Conservation (phyloP, 805 yeast genomes). For the Ogataea polymorpha region DNA sequence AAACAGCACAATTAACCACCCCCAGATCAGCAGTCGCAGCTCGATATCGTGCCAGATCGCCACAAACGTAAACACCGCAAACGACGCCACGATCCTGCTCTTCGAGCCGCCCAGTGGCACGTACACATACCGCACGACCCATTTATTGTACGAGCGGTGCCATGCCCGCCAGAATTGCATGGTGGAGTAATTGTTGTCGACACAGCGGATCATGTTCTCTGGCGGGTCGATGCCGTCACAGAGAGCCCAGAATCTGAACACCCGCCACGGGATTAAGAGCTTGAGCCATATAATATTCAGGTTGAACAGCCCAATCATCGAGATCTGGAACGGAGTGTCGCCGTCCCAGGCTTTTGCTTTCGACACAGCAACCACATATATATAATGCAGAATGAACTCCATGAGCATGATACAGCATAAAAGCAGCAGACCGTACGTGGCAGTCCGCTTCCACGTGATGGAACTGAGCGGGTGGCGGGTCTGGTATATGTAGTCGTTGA, state of each 20-base stretch:
- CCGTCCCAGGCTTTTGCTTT: conserved; percentile 87
- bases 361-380: conserved; percentile 91
- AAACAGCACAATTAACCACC: conserved; percentile 88
- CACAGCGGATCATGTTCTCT: conserved; percentile 95
- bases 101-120: conserved; percentile 86
- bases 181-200: conserved; percentile 91
- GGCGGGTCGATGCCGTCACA: conserved; percentile 95
- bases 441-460: conserved; percentile 49
- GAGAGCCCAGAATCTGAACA: conserved; percentile 89
- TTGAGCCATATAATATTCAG: conserved; percentile 92
- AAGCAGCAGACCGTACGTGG: conserved; percentile 65
- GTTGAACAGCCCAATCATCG: conserved; percentile 91
- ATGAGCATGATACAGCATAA: conserved; percentile 72
- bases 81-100: conserved; percentile 68
- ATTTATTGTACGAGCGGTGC: conserved; percentile 92
- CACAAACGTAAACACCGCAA: conserved; percentile 89
- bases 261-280: conserved; percentile 90
- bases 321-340: conserved; percentile 85
- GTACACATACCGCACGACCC: conserved; percentile 86
- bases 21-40: conserved; percentile 84
- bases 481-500: conserved; percentile 87
- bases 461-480: conserved; percentile 56
- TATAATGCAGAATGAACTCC: conserved; percentile 85
- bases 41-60: conserved; percentile 99
- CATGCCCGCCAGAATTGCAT: conserved; percentile 98